Percentiles rank a stretch among this genome's conserved stretches.
Evolutionary conservation across 768 basidiomycete species (phyloP).

Genomic region (Tricholoma sp.): DNA sequence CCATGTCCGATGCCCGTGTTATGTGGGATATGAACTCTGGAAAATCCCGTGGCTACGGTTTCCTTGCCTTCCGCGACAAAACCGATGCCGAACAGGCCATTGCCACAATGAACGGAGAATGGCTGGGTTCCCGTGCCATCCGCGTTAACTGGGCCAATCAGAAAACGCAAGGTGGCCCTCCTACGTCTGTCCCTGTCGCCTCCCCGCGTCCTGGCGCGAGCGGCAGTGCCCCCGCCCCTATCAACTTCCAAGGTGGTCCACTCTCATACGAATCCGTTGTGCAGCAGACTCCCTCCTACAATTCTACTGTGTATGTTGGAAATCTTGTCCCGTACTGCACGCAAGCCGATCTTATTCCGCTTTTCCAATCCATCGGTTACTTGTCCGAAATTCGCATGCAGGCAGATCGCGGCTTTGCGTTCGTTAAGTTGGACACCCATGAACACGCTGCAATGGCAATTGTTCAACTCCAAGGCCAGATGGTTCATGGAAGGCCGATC

Average conservation of each 20-base stretch:
- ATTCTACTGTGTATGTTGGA: conserved; percentile 96
- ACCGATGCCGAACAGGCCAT: conserved; percentile 99
- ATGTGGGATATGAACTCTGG: conserved; percentile 99
- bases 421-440: conserved; percentile 97
- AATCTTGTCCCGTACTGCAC: conserved; percentile 97
- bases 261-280: conserved; percentile 92
- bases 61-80: conserved; percentile 98
- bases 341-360: conserved; percentile 94
- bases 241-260: conserved; percentile 87
- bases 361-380: conserved; percentile 98
- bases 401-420: conserved; percentile 97
- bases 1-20: conserved; percentile 94
- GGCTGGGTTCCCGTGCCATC: conserved; percentile 96
- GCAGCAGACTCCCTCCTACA: conserved; percentile 88
- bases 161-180: conserved; percentile 79
- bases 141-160: conserved; percentile 99
- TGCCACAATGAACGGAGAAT: conserved; percentile 99
- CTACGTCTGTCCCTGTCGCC: conserved; percentile 20
- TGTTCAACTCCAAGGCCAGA: conserved; percentile 92
- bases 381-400: conserved; percentile 99
- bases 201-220: conserved; percentile 39
- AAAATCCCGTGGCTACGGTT: conserved; percentile 96
- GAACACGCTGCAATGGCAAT: conserved; percentile 99
- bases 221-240: conserved; percentile 78
- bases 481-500: conserved; percentile 95